phyloP scores from a whole-genome alignment of 306 rosid species.

The Citrullus colocynthis region DNA sequence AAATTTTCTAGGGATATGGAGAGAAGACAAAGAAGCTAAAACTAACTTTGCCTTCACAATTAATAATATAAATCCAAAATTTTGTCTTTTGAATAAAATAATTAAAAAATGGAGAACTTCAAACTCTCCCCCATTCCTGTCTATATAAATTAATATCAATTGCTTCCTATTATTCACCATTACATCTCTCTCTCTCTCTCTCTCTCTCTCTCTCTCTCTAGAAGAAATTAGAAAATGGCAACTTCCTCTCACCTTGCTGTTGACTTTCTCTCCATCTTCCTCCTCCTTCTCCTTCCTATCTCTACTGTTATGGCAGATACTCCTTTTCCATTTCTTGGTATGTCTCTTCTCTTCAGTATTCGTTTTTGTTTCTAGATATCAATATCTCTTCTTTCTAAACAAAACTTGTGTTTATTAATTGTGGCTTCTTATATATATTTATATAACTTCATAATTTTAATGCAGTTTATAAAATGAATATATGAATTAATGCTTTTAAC shows the following conservation, averaged over 20 bases:
- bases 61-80: neutral
- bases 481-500: too few relatives aligned
- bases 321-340: neutral
- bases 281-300: neutral
- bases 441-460: too few relatives aligned
- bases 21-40: neutral
- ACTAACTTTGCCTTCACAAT: neutral
- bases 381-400: neutral
- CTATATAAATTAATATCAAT: neutral
- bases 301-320: neutral
- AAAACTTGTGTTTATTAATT: too few relatives aligned
- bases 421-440: too few relatives aligned
- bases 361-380: neutral
- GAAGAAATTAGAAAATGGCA: neutral
- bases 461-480: too few relatives aligned
- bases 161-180: neutral
- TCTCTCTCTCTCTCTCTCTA: neutral
- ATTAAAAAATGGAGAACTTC: neutral
- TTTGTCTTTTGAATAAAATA: neutral
- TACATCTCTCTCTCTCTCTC: neutral
- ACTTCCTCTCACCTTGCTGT: too few relatives aligned
- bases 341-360: neutral
- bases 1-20: neutral
- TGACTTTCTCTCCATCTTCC: neutral
- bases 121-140: neutral